Conservation (phyloP, 2,329 filamentous ascomycete species). For the Penicillium polonicum region DNA sequence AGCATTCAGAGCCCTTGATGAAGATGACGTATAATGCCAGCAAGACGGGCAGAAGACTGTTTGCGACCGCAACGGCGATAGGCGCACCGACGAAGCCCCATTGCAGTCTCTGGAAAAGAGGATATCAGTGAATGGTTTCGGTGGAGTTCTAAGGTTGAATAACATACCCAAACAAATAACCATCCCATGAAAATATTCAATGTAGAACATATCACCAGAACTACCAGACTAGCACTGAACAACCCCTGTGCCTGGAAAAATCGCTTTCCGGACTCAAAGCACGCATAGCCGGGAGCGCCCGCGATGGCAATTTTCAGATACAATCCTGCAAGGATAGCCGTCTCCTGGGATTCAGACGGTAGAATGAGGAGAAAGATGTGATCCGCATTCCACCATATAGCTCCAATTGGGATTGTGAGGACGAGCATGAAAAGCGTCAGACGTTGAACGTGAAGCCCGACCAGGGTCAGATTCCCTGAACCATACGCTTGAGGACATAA, state of each 20-base stretch:
- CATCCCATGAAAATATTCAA: conserved; percentile 76
- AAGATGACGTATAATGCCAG: conserved; percentile 70
- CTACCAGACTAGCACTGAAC: conserved; percentile 74
- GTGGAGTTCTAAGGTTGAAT: not conserved
- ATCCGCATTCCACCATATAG: conserved; percentile 66
- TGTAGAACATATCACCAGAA: conserved; percentile 74
- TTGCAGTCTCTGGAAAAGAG: conserved; percentile 40
- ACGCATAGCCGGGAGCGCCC: conserved; percentile 69
- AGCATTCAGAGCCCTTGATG: conserved; percentile 68
- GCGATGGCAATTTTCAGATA: conserved; percentile 68
- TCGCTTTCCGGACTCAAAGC: conserved; percentile 74
- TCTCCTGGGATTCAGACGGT: conserved; percentile 59
- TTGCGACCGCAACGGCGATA: conserved; percentile 68
- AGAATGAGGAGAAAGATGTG: conserved; percentile 63
- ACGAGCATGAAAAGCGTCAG: conserved; percentile 72
- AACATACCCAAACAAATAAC: conserved; percentile 66
- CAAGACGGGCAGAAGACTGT: conserved; percentile 66
- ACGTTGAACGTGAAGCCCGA: conserved; percentile 74
- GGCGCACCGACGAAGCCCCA: conserved; percentile 74
- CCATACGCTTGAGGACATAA: conserved; percentile 89
- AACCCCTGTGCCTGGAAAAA: conserved; percentile 80
- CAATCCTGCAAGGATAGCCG: conserved; percentile 65
- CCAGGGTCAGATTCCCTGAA: conserved; percentile 78
- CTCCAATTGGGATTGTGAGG: conserved; percentile 66
- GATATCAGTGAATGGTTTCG: not conserved